Evolutionary conservation across 2,329 filamentous ascomycete genomes (phyloP), one percentile per base, ranked within the genome.

Genomic region (Mariannaea elegans): DNA sequence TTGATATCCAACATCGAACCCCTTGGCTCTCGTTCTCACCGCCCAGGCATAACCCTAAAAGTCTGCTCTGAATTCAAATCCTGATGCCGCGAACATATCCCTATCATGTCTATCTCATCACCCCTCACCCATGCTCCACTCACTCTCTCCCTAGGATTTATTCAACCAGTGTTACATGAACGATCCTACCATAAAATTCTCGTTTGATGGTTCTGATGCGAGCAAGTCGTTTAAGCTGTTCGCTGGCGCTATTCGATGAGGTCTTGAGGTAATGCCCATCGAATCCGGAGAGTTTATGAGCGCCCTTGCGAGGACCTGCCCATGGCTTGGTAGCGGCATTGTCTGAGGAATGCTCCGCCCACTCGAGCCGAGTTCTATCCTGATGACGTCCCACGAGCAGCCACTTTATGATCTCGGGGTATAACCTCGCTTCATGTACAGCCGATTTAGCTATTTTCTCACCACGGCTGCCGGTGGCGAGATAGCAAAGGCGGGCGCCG

Each of bases 391-490:
- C 65, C 2, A 66, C 50, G 1, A 71, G 51, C 2, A 67, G 48
- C 68, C 68, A 71, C 10, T 38, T 47, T 14, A 70, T 10, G 0
- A 71, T 23, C 2, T 56, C 47, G 4, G 64, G 68, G 2, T 68
- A 46, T 1, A 44, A 19, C 39, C 50, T 60, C 8, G 65, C 65
- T 23, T 46, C 45, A 14, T 62, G 46, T 5, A 61, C 29, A 1
- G 64, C 58, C 19, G 66, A 69, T 18, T 47, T 64, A 9, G 51
- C 23, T 3, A 63, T 14, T 7, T 12, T 16, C 27, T 53, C 23
- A 1, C 68, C 68, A 23, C 49, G 49, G 14, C 14, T 56, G 7
- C 64, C 64, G 0, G 16, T 56, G 2, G 39, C 14, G 6, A 53
- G 19, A 8, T 71, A 71, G 7, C 61, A 41, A 6, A 68, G 48